Evolutionary conservation across 768 basidiomycete species (phyloP), one percentile per base, ranked within the genome.

Genomic region (Infundibulicybe gibba): DNA sequence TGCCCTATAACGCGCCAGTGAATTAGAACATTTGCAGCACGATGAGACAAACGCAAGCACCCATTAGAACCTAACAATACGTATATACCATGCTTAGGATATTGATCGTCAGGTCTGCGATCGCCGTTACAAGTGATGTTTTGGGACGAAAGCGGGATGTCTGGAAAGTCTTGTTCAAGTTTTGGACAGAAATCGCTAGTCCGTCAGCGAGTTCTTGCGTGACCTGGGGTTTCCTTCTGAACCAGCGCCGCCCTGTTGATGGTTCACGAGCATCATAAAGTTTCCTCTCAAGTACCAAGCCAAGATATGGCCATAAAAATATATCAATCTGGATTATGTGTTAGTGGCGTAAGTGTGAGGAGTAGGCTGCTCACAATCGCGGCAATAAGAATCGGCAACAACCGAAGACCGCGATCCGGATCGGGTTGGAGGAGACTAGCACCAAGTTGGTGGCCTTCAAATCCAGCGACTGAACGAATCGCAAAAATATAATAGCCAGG

Each of bases 401-500:
- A 58, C 2, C 63, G 66, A 14, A 87, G 61, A 10, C 74, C 61
- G 45, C 66, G 64, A 53, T 85, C 83, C 2, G 87, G 87, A 61
- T 88, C 85, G 0, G 72, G 68, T 31, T 75, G 67, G 19, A 84
- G 47, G 6, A 75, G 60, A 54, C 83, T 74, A 0, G 85, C 80
- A 2, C 78, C 61, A 25, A 77, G 62, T 46, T 72, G 67, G 44
- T 81, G 68, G 44, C 74, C 76, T 63, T 91, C 87, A 54, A 75
- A 90, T 11, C 84, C 85, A 44, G 77, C 75, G 1, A 90, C 76
- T 1, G 80, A 79, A 39, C 84, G 76, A 8, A 81, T 77, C 6
- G 79, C 80, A 54, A 89, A 90, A 16, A 87, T 73, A 53, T 86
- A 90, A 62, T 82, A 90, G 10, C 78, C 76, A 1, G 89, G 86